phyloP scores from a whole-genome alignment of 768 basidiomycete genomes.

The Pleurotus tuoliensis region DNA sequence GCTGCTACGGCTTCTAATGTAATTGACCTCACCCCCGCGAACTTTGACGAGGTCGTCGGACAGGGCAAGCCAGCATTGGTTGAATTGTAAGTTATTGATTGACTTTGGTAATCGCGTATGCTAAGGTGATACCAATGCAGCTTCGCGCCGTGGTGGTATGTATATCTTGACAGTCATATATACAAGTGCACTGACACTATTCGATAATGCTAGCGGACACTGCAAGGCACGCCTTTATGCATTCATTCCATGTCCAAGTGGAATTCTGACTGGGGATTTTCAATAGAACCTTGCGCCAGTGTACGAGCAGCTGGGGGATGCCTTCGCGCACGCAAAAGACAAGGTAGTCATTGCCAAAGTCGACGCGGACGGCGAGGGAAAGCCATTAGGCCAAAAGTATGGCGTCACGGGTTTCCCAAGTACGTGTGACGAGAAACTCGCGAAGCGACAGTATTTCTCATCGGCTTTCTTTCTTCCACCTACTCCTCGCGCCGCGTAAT shows the following conservation, averaged over 20 bases:
- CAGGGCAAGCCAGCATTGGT: conserved; percentile 81
- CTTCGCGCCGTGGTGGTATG: conserved; percentile 88
- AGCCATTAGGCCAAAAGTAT: conserved; percentile 69
- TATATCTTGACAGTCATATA: neutral
- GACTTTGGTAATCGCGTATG: neutral
- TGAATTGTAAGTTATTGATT: conserved; percentile 68
- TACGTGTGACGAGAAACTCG: conserved; percentile 35
- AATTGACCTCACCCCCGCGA: conserved; percentile 67
- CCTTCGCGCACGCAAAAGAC: conserved; percentile 73
- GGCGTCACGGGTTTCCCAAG: conserved; percentile 86
- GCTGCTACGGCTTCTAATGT: conserved; percentile 75
- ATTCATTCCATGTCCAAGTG: neutral
- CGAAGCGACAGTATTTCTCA: neutral
- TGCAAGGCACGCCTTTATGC: conserved; percentile 62
- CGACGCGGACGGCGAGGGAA: conserved; percentile 87
- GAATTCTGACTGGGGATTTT: neutral
- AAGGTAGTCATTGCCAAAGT: conserved; percentile 89
- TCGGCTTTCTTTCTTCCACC: neutral
- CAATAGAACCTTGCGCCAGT: conserved; percentile 78
- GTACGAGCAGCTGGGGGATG: conserved; percentile 88
- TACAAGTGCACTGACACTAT: neutral
- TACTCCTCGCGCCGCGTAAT: conserved; percentile 9
- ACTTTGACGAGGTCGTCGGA: conserved; percentile 75
- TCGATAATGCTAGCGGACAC: conserved; percentile 54
- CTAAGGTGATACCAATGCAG: conserved; percentile 30